Evolutionary conservation across 1,284 basidiomycete species (phyloP).

Genomic region (Anthracocystis setariae): DNA sequence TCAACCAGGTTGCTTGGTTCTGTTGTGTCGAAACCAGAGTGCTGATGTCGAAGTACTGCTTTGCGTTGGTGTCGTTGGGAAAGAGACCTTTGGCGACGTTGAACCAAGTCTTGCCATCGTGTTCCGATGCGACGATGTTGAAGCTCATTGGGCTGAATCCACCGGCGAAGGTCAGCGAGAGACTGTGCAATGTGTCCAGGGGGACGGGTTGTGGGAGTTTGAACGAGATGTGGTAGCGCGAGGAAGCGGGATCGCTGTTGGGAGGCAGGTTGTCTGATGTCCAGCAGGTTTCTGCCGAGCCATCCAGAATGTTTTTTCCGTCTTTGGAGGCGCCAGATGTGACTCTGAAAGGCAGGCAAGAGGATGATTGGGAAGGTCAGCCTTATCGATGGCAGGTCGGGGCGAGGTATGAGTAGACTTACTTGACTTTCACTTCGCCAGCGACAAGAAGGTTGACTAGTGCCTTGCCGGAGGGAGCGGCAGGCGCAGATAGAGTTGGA

Average conservation of each 20-base stretch:
- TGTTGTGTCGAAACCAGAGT: not conserved
- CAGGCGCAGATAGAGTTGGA: constrained; percentile 13
- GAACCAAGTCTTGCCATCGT: constrained; percentile 20
- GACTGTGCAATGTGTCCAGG: constrained; percentile 10
- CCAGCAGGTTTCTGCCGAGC: constrained; percentile 46
- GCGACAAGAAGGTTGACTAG: constrained; percentile 35
- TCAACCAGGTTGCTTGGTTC: constrained; percentile 9
- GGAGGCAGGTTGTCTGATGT: constrained; percentile 42
- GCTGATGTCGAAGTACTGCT: constrained; percentile 31
- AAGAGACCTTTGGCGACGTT: constrained; percentile 7
- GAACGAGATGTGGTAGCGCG: constrained; percentile 23
- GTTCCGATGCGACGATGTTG: constrained; percentile 13
- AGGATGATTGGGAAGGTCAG: not conserved
- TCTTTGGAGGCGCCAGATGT: constrained; percentile 45
- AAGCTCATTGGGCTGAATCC: constrained; percentile 34
- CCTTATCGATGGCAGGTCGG: not conserved
- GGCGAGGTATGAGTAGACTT: constrained; percentile 3
- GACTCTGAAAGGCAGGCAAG: constrained; percentile 11
- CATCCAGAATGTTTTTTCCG: constrained; percentile 44
- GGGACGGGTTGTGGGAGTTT: constrained; percentile 12
- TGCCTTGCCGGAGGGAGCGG: not conserved
- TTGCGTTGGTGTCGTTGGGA: constrained; percentile 39
- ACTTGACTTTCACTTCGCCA: constrained; percentile 36
- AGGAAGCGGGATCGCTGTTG: constrained; percentile 18
- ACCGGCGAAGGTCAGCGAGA: constrained; percentile 41